phyloP scores from a whole-genome alignment of 1,139 yeast genomes.

The Scheffersomyces lignicola region DNA sequence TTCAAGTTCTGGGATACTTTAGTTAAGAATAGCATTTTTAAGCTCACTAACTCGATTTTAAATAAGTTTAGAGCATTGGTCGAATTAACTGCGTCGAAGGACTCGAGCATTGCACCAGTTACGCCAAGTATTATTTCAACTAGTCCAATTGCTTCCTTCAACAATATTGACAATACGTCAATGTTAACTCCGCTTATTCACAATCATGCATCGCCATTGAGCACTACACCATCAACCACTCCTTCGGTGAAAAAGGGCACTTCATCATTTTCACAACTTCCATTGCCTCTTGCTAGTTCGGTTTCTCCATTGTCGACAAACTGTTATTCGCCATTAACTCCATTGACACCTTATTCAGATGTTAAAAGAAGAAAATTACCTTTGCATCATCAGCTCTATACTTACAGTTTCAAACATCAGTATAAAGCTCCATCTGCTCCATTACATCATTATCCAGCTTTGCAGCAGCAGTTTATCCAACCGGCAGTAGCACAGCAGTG shows the following conservation, averaged over 20 bases:
- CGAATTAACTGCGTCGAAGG: conserved; percentile 4
- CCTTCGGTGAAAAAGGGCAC: neutral
- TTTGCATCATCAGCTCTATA: conserved; percentile 3
- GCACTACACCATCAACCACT: neutral
- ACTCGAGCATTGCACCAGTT: neutral
- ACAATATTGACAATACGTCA: neutral
- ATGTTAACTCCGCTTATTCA: conserved; percentile 2
- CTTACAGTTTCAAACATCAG: conserved; percentile 2
- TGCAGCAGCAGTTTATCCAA: neutral
- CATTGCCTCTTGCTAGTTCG: neutral
- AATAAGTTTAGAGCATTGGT: conserved; percentile 10
- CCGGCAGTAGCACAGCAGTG: too few species aligned
- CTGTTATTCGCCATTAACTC: conserved; percentile 15
- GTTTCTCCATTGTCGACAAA: conserved; percentile 2
- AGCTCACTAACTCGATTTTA: conserved; percentile 6
- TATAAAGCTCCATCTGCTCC: neutral
- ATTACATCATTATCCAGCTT: neutral
- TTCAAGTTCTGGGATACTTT: conserved; percentile 25
- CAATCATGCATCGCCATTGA: neutral
- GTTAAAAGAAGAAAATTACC: conserved; percentile 7
- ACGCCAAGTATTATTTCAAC: conserved; percentile 1
- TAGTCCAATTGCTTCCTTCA: neutral
- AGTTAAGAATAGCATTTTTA: conserved; percentile 4
- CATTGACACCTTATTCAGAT: conserved; percentile 14
- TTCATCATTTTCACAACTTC: neutral